Evolutionary conservation across 345 rosid species (phyloP).

Genomic region (Trapa incisa): DNA sequence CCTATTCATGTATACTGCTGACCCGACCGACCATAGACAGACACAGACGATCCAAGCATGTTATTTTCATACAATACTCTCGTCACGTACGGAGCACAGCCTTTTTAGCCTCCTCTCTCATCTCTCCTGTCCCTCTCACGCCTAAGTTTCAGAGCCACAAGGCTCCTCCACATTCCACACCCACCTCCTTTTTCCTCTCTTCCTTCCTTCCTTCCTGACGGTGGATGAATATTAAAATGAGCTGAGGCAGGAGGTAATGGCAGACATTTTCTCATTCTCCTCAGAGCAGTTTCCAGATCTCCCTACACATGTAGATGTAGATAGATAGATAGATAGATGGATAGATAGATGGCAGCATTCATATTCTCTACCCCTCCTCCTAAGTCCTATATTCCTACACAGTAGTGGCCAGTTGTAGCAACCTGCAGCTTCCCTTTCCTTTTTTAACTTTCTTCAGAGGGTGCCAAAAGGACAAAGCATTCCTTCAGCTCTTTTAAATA

Average conservation of each 20-base stretch:
- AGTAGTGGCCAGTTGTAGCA: background rate
- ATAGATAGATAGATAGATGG: no score
- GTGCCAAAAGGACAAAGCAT: conserved; percentile 33
- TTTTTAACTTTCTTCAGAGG: conserved; percentile 14
- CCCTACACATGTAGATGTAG: background rate
- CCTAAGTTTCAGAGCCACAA: background rate
- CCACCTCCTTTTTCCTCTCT: background rate
- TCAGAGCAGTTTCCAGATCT: background rate
- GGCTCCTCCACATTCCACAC: background rate
- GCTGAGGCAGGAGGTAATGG: background rate
- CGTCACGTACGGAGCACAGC: background rate
- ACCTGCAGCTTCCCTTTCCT: background rate
- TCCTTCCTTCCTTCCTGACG: background rate
- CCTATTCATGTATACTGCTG: background rate
- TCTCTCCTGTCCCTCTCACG: conserved; percentile 4
- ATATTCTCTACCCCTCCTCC: no score
- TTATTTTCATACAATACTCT: background rate
- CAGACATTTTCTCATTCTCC: conserved; percentile 2
- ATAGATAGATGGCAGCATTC: no score
- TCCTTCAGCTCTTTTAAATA: conserved; percentile 21
- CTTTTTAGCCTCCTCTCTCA: background rate
- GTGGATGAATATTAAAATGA: background rate
- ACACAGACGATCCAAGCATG: background rate
- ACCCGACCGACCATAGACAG: background rate
- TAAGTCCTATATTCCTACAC: no score